Evolutionary conservation across 2,329 filamentous ascomycete genomes (phyloP).

Genomic region (Colletotrichum sp.): DNA sequence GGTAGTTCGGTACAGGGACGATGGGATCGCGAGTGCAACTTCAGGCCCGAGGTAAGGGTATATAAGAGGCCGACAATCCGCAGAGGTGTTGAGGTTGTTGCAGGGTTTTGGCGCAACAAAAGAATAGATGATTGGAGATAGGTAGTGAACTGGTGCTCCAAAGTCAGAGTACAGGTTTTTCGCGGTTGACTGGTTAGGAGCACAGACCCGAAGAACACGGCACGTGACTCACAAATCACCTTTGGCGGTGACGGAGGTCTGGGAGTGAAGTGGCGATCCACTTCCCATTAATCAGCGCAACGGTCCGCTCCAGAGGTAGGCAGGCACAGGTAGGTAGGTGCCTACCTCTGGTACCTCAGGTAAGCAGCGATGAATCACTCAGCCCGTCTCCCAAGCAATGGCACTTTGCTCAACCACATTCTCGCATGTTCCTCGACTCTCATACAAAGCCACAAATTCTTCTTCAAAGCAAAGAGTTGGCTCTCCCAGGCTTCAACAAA

Average conservation of each 20-base stretch:
- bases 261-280: neutral
- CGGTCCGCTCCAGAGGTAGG: neutral
- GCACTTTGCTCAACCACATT: neutral
- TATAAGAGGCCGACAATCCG: neutral
- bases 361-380: neutral
- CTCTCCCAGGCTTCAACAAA: neutral
- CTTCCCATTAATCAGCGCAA: neutral
- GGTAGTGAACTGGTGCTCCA: neutral
- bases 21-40: neutral
- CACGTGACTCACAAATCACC: neutral
- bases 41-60: neutral
- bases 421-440: neutral
- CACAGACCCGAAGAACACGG: neutral
- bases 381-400: neutral
- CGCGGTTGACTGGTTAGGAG: neutral
- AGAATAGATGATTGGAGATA: slow-evolving; percentile 12
- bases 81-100: neutral
- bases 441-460: neutral
- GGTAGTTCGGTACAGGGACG: neutral
- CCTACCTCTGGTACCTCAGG: neutral
- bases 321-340: neutral
- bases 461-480: neutral
- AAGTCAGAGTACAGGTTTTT: neutral
- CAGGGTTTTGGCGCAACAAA: neutral
- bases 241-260: neutral